Conservation (phyloP, 352 stramenopile genomes). For the Pythium brassicae region DNA sequence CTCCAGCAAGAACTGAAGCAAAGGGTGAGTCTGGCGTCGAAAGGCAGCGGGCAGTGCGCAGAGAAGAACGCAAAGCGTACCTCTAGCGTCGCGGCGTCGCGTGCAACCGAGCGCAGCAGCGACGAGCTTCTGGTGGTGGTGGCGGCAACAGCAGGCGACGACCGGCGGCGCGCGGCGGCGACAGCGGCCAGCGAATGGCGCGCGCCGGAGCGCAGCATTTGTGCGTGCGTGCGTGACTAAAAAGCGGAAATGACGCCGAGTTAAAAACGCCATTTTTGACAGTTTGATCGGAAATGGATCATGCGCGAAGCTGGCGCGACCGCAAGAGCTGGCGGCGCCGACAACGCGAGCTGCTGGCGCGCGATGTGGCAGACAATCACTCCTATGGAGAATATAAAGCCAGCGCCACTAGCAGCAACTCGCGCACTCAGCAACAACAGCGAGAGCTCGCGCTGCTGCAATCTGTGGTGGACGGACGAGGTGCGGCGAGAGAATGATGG, state of each 20-base stretch:
- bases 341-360: too few species aligned
- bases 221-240: background rate
- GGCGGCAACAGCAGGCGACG: background rate
- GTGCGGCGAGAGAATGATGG: slow-evolving; percentile 9
- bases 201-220: background rate
- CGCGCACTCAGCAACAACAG: background rate
- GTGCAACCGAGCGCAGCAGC: slow-evolving; percentile 15
- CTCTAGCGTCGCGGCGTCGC: slow-evolving; percentile 13
- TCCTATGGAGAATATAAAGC: too few species aligned
- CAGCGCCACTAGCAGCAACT: background rate
- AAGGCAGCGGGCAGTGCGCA: background rate
- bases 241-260: background rate
- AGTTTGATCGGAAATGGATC: too few species aligned
- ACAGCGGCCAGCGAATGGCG: background rate
- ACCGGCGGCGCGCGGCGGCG: background rate
- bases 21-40: background rate
- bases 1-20: slow-evolving; percentile 31
- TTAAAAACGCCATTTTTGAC: too few species aligned
- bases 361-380: too few species aligned
- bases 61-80: background rate
- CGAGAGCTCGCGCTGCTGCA: slow-evolving; percentile 18
- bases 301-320: background rate
- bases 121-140: background rate
- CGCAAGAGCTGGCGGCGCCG: too few species aligned
- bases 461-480: slow-evolving; percentile 18